Base-by-base conservation (phyloP, 164 flowering plant species). In the Vitis riparia region DNA sequence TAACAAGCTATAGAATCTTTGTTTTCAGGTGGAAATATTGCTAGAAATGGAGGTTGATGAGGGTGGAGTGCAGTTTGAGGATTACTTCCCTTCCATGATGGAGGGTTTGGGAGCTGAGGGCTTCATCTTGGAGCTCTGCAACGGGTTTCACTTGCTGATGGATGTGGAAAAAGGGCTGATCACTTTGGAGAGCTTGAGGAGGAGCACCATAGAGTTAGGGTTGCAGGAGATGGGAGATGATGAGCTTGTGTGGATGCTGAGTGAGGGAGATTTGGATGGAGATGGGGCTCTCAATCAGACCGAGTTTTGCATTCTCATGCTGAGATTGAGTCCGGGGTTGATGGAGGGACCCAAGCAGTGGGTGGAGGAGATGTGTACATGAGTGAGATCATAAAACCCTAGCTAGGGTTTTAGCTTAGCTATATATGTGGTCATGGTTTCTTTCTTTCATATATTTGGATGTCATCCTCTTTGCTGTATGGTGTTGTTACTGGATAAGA, bases 281-380 rank as follows among this genome's bases (percentile, higher is more conserved):
- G 91, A 87, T 62, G 91, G 87, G 3, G 79, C 75, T 13, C 66
- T 87, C 23, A 82, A 68, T 53, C 83, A 85, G 77, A 80, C 77
- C 79, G 89, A 87, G 84, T 87, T 87, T 68, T 87, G 91, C 62
- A 66, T 85, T 50, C 82, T 87, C 59, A 87, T 87, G 91, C 66
- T 87, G n/a, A 77, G 87, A 67, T 59, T 87, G 23, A 85, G 91
- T 56, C 90, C 88, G 8, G 78, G 75, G 0, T 71, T 86, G 70
- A 81, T 81, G 83, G 75, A 75, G 11, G 74, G 59, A 8, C 57
- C 80, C 3, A 66, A 59, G 55, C 68, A 55, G 27, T 23, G 62
- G 66, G 10, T 79, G 63, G 68, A 78, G 32, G 66, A 73, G 44
- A 37, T 37, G 44, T 37, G 44, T 37, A 37, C 5, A 37, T 3